A percentile compares a stretch with the other conserved stretches of the same genome.
These are phyloP conservation scores for Ceratocystis papillata DNA, from an alignment of 2,329 filamentous ascomycete genomes.

Conservation along the genomic window DNA sequence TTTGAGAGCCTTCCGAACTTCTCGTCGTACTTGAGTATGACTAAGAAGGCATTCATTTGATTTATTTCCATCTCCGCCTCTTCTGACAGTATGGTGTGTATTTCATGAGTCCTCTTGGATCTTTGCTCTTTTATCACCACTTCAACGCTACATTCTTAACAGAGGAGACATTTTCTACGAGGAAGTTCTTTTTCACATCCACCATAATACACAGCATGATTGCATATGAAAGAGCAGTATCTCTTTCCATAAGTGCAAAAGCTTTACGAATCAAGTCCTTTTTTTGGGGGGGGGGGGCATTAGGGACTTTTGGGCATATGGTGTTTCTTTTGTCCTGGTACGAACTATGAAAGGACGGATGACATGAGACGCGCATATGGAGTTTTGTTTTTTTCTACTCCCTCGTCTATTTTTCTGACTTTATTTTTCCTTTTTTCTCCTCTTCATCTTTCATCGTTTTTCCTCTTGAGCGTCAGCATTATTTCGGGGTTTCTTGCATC, in stretches of 20 bases:
- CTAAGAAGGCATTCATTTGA: background rate
- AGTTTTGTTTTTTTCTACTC: background rate
- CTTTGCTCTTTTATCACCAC: background rate
- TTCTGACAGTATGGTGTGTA: background rate
- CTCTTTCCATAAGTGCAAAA: background rate
- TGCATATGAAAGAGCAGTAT: background rate
- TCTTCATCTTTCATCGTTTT: conserved; percentile 3
- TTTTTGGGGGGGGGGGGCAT: background rate
- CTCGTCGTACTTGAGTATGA: background rate
- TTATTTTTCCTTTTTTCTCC: conserved; percentile 8
- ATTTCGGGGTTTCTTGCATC: background rate
- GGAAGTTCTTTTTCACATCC: background rate
- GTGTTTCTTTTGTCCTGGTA: background rate
- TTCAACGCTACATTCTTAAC: background rate
- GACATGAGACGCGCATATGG: background rate
- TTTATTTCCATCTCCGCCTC: background rate
- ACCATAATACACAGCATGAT: background rate
- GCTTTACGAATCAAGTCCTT: background rate
- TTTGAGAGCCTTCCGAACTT: background rate
- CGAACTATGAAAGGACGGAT: background rate
- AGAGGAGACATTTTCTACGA: background rate
- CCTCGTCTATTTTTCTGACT: background rate
- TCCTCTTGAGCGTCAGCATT: conserved; percentile 3
- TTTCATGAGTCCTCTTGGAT: background rate
- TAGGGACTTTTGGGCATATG: background rate